Evolutionary conservation across 495 filamentous ascomycete genomes (phyloP), one percentile per base, ranked within the genome.

Genomic region (Xylaria flabelliformis): DNA sequence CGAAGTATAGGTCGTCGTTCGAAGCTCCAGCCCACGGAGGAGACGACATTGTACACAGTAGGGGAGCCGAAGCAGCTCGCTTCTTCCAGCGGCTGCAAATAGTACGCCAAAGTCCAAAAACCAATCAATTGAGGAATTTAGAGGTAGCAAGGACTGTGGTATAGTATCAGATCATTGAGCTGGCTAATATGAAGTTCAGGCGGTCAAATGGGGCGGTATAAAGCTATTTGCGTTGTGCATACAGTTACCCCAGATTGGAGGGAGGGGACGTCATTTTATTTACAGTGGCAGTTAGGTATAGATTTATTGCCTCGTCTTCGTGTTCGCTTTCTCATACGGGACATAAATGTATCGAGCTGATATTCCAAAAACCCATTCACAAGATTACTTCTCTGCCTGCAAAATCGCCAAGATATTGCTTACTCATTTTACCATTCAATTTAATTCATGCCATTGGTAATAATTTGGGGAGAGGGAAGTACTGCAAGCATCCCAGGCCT

Each of bases 21-120:
- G 83, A 82, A 42, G 86, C 81, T 7, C 69, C 74, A 65, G 86
- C 84, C 87, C 87, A 89, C 15, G 87, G 87, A 69, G 87, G 82
- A 46, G 81, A 76, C 36, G 79, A 74, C 83, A 85, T 85, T 7
- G 67, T 21, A 21, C 17, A 61, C 56, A 10, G 56, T 32, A 21
- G 15, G 29, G 26, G 55, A 58, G 34, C 13, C 55, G 17, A 59
- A 29, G 55, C 55, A 36, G 8, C 29, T 34, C 13, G 26, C 55
- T n/a, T 39, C 58, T 39, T 19, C 19, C 32, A 41, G 58, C 32
- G 34, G 8, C 34, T 39, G 34, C 17, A 17, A 41, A 61, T 61
- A 21, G 0, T 1, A 41, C 34, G 7, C 32, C 32, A 10, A 67
- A 65, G 26, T 26, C 26, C 44, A 3, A 19, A 21, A 9, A 24